Evolutionary conservation across 257 asterid genomes (phyloP).

Genomic region (Leonotis leonurus): DNA sequence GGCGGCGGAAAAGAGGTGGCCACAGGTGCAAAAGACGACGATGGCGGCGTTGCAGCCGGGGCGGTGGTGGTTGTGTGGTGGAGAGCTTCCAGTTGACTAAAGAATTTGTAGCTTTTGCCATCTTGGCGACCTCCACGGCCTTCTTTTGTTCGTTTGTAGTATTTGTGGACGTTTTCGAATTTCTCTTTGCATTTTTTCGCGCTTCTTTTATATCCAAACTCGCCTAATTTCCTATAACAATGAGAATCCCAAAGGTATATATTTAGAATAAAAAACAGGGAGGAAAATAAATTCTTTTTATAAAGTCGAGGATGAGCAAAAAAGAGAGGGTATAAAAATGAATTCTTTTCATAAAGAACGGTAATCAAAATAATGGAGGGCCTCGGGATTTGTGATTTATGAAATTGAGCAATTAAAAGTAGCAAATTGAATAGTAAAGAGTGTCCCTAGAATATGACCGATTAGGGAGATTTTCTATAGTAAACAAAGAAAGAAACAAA

Average conservation of each 20-base stretch:
- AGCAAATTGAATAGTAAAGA: no score
- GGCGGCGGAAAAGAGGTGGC: neutral
- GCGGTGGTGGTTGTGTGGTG: neutral
- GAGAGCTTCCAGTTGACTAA: conserved; percentile 31
- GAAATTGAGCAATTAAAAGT: conserved; percentile 9
- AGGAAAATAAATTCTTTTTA: no score
- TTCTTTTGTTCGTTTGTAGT: conserved; percentile 34
- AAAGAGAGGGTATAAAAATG: no score
- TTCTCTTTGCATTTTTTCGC: conserved; percentile 41
- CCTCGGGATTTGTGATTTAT: conserved; percentile 26
- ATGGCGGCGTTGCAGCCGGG: no score
- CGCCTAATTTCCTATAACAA: conserved; percentile 30
- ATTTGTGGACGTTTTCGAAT: conserved; percentile 37
- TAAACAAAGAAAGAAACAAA: conserved; percentile 1
- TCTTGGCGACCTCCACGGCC: conserved; percentile 36
- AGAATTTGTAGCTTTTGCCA: conserved; percentile 38
- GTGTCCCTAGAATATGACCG: no score
- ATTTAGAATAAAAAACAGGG: no score
- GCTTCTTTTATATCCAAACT: conserved; percentile 31
- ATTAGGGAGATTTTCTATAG: no score
- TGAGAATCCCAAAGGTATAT: no score
- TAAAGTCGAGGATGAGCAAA: no score
- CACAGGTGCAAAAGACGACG: neutral
- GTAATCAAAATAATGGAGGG: no score
- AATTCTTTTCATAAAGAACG: no score